These are phyloP conservation scores for Boletus sp. DNA, from an alignment of 768 basidiomycete genomes.

Conservation along the genomic window DNA sequence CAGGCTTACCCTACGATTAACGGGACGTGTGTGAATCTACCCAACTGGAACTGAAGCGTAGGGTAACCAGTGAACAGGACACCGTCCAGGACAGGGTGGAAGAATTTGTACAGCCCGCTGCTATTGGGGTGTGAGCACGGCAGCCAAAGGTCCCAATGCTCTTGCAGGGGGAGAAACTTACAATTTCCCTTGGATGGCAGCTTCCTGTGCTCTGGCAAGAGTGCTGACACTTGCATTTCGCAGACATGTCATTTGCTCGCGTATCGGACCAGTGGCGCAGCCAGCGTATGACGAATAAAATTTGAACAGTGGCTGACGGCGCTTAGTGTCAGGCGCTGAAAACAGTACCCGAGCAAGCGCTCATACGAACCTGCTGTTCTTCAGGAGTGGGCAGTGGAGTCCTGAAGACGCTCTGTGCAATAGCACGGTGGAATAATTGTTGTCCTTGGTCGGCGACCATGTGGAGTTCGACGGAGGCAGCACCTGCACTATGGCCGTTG, in stretches of 20 bases:
- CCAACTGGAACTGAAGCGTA: slow-evolving; percentile 41
- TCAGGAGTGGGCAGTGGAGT: slow-evolving; percentile 48
- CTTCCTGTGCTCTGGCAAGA: slow-evolving; percentile 54
- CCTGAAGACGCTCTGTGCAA: slow-evolving; percentile 60
- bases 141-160: neutral
- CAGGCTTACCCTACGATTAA: slow-evolving; percentile 53
- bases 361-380: slow-evolving; percentile 45
- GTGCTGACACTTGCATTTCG: slow-evolving; percentile 49
- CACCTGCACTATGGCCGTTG: slow-evolving; percentile 62
- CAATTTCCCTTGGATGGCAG: slow-evolving; percentile 38
- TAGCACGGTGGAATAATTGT: slow-evolving; percentile 49
- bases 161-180: slow-evolving; percentile 26
- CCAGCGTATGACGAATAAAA: slow-evolving; percentile 49
- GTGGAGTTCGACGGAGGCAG: slow-evolving; percentile 54
- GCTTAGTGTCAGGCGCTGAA: neutral
- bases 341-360: neutral
- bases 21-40: slow-evolving; percentile 49
- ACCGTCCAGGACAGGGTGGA: slow-evolving; percentile 55
- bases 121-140: slow-evolving; percentile 19
- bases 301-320: slow-evolving; percentile 47
- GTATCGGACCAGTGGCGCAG: slow-evolving; percentile 39
- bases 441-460: slow-evolving; percentile 43
- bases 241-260: slow-evolving; percentile 43
- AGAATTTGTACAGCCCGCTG: slow-evolving; percentile 43
- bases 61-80: slow-evolving; percentile 49